phyloP scores from a whole-genome alignment of 192 early-diverging fungal species.

The Geranomyces variabilis region DNA sequence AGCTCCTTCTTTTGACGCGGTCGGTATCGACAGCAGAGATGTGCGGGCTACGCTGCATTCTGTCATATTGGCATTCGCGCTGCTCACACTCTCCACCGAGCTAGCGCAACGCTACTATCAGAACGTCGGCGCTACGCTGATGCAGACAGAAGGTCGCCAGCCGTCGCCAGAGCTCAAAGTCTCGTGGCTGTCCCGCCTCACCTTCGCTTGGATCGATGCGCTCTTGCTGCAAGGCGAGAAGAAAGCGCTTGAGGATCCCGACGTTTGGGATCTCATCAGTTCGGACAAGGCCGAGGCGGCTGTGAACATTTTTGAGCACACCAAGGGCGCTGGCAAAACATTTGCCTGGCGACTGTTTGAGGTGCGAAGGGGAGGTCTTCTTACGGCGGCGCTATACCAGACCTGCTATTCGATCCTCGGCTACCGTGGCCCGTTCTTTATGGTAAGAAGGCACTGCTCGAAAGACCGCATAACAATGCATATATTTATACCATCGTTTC shows the following conservation, averaged over 20 bases:
- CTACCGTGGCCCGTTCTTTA: conserved; percentile 27
- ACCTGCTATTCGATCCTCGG: not conserved
- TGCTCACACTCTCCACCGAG: no score
- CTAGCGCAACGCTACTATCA: not conserved
- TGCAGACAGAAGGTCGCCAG: not conserved
- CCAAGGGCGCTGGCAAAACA: not conserved
- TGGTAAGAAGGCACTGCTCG: no score
- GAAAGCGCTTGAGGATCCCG: conserved; percentile 57
- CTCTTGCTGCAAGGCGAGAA: conserved; percentile 57
- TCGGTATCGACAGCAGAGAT: no score
- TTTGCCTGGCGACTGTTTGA: not conserved
- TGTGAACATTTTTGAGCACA: conserved; percentile 15
- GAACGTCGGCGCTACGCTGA: not conserved
- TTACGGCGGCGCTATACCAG: not conserved
- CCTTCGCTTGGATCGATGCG: conserved; percentile 63
- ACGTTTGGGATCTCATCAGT: conserved; percentile 60
- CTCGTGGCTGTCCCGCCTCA: conserved; percentile 29
- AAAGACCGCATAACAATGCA: no score
- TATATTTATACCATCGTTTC: no score
- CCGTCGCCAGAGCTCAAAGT: not conserved
- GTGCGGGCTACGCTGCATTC: no score
- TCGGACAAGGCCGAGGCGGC: conserved; percentile 48
- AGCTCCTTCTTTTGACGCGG: no score
- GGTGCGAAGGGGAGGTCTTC: not conserved
- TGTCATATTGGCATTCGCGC: no score